phyloP scores from a whole-genome alignment of 352 stramenopile genomes.

The Phytopythium delawarense region DNA sequence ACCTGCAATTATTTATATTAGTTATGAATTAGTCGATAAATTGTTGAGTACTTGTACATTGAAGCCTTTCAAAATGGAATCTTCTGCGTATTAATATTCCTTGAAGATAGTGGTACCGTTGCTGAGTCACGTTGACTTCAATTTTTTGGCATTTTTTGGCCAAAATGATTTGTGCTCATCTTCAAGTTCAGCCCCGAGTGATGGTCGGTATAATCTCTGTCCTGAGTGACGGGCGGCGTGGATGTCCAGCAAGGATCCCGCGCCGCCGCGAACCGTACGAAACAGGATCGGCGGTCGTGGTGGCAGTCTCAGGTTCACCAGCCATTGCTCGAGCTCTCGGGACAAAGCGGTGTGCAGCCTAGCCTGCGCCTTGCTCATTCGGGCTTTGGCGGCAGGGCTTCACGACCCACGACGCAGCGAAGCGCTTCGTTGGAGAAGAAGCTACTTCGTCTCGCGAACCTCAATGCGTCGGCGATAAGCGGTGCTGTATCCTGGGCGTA shows the following conservation, averaged over 20 bases:
- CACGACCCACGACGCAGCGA: too few relatives aligned
- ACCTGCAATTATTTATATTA: not conserved
- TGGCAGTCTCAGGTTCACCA: too few relatives aligned
- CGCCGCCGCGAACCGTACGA: not conserved
- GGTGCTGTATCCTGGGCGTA: not conserved
- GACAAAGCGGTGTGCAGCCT: too few relatives aligned
- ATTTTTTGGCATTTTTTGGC: constrained; percentile 5
- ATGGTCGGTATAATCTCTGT: not conserved
- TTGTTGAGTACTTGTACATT: too few relatives aligned
- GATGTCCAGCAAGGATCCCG: not conserved
- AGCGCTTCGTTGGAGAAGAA: too few relatives aligned
- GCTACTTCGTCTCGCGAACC: too few relatives aligned
- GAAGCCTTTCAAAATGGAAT: not conserved
- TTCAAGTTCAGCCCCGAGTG: constrained; percentile 3
- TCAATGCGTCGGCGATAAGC: not conserved
- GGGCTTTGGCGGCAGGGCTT: too few relatives aligned
- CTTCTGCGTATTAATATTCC: not conserved
- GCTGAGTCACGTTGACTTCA: not conserved
- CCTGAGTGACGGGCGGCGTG: not conserved
- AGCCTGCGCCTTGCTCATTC: too few relatives aligned
- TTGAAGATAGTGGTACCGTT: not conserved
- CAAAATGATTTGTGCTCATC: constrained; percentile 8
- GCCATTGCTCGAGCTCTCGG: too few relatives aligned
- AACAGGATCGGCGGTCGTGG: not conserved
- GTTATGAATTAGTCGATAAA: not conserved